Evolutionary conservation across 768 basidiomycete species (phyloP), one percentile per base, ranked within the genome.

Genomic region (Tulasnella sp.): DNA sequence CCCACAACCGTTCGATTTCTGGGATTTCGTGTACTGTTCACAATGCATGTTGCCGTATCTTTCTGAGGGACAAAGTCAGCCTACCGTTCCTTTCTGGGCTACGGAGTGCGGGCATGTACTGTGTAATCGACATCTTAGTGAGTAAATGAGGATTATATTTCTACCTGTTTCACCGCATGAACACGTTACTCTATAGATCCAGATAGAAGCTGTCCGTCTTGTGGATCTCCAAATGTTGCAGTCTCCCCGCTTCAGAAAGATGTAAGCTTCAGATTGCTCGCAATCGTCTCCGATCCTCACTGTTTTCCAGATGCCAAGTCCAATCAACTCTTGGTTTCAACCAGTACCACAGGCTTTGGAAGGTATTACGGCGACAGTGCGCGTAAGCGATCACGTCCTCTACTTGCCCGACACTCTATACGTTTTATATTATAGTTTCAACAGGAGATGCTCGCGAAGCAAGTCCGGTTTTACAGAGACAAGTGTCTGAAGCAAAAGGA

Each of bases 51-150:
- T 83, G 24, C 74, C 78, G 0, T 89, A 82, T 43, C 29, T 48
- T 58, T 60, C 68, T 5, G 66, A 75, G 2, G 63, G 63, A n/a
- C 70, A 72, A 32, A 66, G 69, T 35, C 65, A 67, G 1, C 72
- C 79, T 8, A 69, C 73, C 2, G 66, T 83, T 24, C 87, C 87
- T 0, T 90, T 89, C 63, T 90, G 87, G 87, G 69, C 88, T 54
- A 87, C 87, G 1, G 84, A 88, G 62, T 90, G 87, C 58, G 84
- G 84, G 0, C 87, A 90, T 69, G 74, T 89, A 51, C 58, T 89
- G 24, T 90, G 87, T 71, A 89, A 90, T 60, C 72, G 74, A 33
- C 87, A 90, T 65, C 77, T 90, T 62, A 83, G 87, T 89, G 61
- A 62, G 71, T 58, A 48, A n/a, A 10, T 8, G n/a, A 31, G 27